These are phyloP conservation scores for Fragaria ananassa DNA, from an alignment of 306 rosid genomes.

Conservation along the genomic window DNA sequence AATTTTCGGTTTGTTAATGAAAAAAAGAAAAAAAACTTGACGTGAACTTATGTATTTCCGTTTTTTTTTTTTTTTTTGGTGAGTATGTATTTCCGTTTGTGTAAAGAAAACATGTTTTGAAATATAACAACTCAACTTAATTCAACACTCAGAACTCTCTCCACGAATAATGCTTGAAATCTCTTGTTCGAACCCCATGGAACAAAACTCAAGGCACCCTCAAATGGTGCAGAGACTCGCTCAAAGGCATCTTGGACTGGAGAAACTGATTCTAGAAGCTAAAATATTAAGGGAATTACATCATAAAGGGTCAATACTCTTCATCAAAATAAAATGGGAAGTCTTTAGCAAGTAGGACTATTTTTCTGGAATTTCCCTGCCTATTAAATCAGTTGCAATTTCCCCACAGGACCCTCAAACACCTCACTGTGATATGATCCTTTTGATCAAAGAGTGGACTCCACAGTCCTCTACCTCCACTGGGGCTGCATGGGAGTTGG, in stretches of 20 bases:
- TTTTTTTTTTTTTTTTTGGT: too few species aligned
- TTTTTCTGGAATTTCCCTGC: background rate
- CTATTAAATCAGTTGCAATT: background rate
- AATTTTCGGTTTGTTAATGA: background rate
- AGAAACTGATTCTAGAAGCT: background rate
- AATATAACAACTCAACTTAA: background rate
- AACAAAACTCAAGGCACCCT: background rate
- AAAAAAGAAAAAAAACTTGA: too few species aligned
- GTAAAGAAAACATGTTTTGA: too few species aligned
- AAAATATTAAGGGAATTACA: background rate
- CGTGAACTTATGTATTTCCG: too few species aligned
- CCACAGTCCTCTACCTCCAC: constrained; percentile 11
- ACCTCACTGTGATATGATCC: background rate
- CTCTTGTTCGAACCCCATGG: background rate
- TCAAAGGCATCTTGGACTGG: background rate
- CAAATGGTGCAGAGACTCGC: background rate
- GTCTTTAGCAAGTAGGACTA: background rate
- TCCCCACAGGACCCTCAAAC: background rate
- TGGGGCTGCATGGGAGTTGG: constrained; percentile 31
- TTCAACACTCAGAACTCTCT: background rate
- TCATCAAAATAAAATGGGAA: background rate
- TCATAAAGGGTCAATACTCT: background rate
- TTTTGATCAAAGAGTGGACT: background rate
- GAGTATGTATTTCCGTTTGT: too few species aligned
- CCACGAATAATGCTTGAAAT: background rate